Percentiles rank a stretch among this genome's conserved stretches.
Conservation (phyloP, 495 filamentous ascomycete species). For the Cercophora sp. region DNA sequence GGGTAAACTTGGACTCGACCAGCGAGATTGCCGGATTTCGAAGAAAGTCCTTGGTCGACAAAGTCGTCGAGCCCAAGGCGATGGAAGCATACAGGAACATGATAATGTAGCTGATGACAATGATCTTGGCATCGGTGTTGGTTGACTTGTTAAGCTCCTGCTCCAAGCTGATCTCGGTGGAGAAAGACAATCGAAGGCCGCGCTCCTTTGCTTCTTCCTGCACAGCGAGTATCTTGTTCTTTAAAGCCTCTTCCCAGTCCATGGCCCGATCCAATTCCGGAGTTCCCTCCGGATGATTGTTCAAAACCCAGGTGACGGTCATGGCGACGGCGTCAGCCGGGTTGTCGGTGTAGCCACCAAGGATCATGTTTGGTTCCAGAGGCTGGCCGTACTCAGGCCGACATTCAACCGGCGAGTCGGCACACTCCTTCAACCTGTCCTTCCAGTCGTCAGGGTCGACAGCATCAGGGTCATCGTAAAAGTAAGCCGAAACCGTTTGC, state of each 20-base stretch:
- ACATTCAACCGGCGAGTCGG: constrained; percentile 73
- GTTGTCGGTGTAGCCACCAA: constrained; percentile 74
- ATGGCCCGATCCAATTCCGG: constrained; percentile 64
- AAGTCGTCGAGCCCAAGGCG: constrained; percentile 80
- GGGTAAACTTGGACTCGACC: constrained; percentile 91
- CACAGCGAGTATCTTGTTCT: constrained; percentile 60
- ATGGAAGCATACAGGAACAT: constrained; percentile 98
- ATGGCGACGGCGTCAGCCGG: constrained; percentile 74
- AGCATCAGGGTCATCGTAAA: constrained; percentile 56
- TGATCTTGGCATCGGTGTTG: constrained; percentile 96
- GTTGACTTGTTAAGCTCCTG: constrained; percentile 93
- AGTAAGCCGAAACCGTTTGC: constrained; percentile 85
- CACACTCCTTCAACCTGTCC: constrained; percentile 62
- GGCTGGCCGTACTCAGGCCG: constrained; percentile 85
- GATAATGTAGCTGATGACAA: constrained; percentile 94
- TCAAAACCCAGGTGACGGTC: constrained; percentile 94
- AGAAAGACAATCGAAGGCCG: constrained; percentile 86
- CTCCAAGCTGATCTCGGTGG: constrained; percentile 88
- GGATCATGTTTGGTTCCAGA: constrained; percentile 74
- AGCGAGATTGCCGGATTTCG: constrained; percentile 76
- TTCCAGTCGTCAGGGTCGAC: constrained; percentile 69
- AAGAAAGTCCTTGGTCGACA: constrained; percentile 69
- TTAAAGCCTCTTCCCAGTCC: constrained; percentile 83
- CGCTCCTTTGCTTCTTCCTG: constrained; percentile 75
- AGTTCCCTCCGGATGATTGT: constrained; percentile 74